Evolutionary conservation across 768 basidiomycete species (phyloP), one percentile per base, ranked within the genome.

Genomic region (Fomitopsis serialis): DNA sequence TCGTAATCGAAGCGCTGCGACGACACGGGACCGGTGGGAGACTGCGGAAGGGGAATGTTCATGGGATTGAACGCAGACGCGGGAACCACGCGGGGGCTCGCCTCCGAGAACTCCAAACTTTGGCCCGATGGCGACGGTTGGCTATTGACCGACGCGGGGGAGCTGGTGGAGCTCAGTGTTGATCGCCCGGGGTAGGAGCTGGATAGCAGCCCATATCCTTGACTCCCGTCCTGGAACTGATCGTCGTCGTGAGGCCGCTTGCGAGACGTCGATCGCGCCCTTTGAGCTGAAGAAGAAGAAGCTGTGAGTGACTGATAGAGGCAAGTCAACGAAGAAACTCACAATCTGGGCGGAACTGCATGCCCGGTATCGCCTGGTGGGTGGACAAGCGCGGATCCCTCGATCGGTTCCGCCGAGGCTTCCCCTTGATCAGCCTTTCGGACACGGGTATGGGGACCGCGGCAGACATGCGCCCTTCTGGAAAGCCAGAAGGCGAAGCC

Each of bases 261-360:
- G 45, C 88, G 83, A 37, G 89, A 90, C 1, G 85, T 78, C 42
- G 88, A 91, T 58, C 88, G 75, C 43, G 88, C 86, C 56, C 88
- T 78, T 58, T 83, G 81, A 25, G 81, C 83, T 72, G 74, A 72
- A 45, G 35, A 50, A 19, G 42, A 37, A 5, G 27, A n/a, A n/a
- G n/a, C n/a, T 24, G 48, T 54, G 44, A 48, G 29, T 15, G 35
- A 53, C 44, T 24, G 48, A 48, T 32, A 21, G 23, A n/a, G n/a
- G 37, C 22, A 36, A 42, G 45, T 36, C 34, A 42, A 19, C n/a
- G 25, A 32, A 21, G 22, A 46, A 32, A 65, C 69, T 63, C 59
- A 70, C 69, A 64, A 53, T 70, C 68, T 48, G 65, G 59, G 45
- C 68, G 63, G 52, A 59, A 61, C 15, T 67, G 66, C 23, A 62